Percentiles rank a stretch among this genome's conserved stretches.
Evolutionary conservation across 495 filamentous ascomycete species (phyloP).

Genomic region (Talaromyces stipitatus): DNA sequence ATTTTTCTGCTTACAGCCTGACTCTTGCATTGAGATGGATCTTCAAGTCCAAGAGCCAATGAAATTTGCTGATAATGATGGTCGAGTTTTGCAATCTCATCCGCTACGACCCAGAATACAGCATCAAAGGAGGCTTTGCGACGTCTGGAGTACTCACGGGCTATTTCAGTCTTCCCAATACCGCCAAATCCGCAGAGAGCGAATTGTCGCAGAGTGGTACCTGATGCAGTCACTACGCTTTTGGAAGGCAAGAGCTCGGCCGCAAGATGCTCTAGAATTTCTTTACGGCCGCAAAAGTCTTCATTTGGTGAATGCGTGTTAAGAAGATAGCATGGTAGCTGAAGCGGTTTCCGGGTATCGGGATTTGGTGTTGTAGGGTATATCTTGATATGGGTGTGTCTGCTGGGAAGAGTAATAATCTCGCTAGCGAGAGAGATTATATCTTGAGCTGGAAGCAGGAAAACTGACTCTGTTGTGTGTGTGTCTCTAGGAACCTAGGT

Average conservation of each 20-base stretch:
- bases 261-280: conserved; percentile 18
- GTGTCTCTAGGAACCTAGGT: no score
- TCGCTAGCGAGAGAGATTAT: no score
- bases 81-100: conserved; percentile 22
- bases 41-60: conserved; percentile 23
- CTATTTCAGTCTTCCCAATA: conserved; percentile 35
- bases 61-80: conserved; percentile 23
- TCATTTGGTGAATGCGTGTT: conserved; percentile 13
- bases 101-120: conserved; percentile 34
- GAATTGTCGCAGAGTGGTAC: conserved; percentile 12
- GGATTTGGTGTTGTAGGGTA: conserved; percentile 1
- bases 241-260: conserved; percentile 16
- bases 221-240: conserved; percentile 7
- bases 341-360: conserved; percentile 5
- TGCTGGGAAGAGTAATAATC: no score
- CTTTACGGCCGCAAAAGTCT: conserved; percentile 21
- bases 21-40: conserved; percentile 16
- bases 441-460: no score
- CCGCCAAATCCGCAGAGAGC: conserved; percentile 31
- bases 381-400: no score
- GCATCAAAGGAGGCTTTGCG: conserved; percentile 25
- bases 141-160: conserved; percentile 19
- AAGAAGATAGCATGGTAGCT: conserved; percentile 14
- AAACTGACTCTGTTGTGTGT: no score
- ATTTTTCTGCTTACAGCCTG: conserved; percentile 20